phyloP scores from a whole-genome alignment of 129 eudicot species.

The Centella asiatica region DNA sequence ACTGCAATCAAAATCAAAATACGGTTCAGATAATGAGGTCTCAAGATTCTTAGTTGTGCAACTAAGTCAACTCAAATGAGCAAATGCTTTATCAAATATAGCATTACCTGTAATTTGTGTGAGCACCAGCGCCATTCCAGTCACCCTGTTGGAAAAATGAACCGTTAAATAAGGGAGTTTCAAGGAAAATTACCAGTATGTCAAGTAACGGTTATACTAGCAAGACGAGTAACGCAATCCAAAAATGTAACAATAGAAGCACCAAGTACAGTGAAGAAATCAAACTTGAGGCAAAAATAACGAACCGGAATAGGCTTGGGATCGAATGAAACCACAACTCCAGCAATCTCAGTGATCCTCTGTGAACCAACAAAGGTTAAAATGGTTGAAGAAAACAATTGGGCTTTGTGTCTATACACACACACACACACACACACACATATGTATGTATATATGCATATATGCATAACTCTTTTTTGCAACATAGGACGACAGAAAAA shows the following conservation, averaged over 20 bases:
- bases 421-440: too few species aligned
- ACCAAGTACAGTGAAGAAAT: background rate
- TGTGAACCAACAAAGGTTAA: slow-evolving; percentile 12
- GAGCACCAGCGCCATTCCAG: slow-evolving; percentile 97
- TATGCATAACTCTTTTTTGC: too few species aligned
- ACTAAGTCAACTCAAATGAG: background rate
- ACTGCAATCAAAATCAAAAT: slow-evolving; percentile 22
- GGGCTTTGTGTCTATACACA: too few species aligned
- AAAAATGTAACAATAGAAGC: too few species aligned
- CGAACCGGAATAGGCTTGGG: slow-evolving; percentile 69
- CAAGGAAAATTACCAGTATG: too few species aligned
- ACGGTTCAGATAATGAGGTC: background rate
- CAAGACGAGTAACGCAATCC: too few species aligned
- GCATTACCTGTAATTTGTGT: slow-evolving; percentile 67
- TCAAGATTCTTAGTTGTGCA: background rate
- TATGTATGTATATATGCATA: too few species aligned
- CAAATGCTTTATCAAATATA: background rate
- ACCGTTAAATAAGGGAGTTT: too few species aligned
- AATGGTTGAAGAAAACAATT: background rate
- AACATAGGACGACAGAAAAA: background rate
- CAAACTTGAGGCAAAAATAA: background rate
- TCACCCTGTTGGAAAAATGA: slow-evolving; percentile 38
- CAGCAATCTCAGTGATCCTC: slow-evolving; percentile 81
- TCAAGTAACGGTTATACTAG: too few species aligned
- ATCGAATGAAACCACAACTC: slow-evolving; percentile 62